phyloP scores from a whole-genome alignment of 2,329 filamentous ascomycete species.

The Pyrenophora teres region DNA sequence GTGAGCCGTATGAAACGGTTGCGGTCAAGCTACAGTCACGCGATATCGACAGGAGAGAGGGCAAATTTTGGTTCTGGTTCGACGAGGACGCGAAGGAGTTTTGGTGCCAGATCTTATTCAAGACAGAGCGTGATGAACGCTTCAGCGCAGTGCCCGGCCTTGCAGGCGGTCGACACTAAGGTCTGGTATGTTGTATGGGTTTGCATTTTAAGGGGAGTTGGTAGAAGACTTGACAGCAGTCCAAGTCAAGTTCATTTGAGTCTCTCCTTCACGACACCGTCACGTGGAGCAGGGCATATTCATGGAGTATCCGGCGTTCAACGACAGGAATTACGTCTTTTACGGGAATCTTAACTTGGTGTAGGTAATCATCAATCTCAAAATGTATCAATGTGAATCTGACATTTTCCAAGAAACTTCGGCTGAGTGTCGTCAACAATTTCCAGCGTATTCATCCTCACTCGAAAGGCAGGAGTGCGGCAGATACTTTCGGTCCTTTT shows the following conservation, averaged over 20 bases:
- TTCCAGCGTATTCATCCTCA: not conserved
- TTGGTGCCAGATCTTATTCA: slow-evolving; percentile 97
- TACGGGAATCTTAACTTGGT: slow-evolving; percentile 1
- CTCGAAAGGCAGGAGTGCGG: not conserved
- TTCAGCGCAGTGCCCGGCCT: slow-evolving; percentile 71
- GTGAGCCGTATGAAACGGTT: slow-evolving; percentile 97
- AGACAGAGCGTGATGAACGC: slow-evolving; percentile 95
- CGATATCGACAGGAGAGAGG: slow-evolving; percentile 88
- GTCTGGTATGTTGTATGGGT: too few relatives aligned
- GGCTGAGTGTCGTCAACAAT: not conserved
- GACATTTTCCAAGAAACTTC: slow-evolving; percentile 12
- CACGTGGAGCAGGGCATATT: not conserved
- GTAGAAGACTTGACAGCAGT: not conserved
- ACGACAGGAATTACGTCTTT: not conserved
- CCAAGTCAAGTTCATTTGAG: not conserved
- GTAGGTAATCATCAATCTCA: slow-evolving; percentile 30
- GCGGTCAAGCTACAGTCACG: slow-evolving; percentile 93
- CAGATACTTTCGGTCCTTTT: too few relatives aligned
- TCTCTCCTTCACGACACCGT: not conserved
- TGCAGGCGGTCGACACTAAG: slow-evolving; percentile 51
- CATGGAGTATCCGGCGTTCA: slow-evolving; percentile 20
- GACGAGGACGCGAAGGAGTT: slow-evolving; percentile 96
- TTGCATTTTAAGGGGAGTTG: too few relatives aligned
- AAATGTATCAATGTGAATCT: slow-evolving; percentile 19
- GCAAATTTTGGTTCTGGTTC: slow-evolving; percentile 91